These are phyloP conservation scores for Citrus glauca DNA, from an alignment of 345 rosid species.

Conservation along the genomic window DNA sequence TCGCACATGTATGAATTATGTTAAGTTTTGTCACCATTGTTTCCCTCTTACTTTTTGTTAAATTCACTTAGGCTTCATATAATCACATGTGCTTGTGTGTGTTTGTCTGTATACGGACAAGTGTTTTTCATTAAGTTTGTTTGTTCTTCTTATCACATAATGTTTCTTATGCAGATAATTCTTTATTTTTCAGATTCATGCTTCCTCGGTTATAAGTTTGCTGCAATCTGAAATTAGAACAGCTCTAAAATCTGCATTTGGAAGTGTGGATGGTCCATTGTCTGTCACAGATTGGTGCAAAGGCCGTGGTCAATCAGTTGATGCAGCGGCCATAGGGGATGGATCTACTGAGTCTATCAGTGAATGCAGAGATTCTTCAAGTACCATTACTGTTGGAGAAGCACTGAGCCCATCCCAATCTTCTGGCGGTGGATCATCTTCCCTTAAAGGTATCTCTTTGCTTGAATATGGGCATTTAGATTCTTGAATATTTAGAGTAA, in stretches of 20 bases:
- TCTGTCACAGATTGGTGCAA: slow-evolving; percentile 93
- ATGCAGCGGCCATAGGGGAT: slow-evolving; percentile 51
- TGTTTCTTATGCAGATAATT: slow-evolving; percentile 4
- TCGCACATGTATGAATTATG: no score
- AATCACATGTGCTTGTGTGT: neutral
- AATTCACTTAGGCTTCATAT: neutral
- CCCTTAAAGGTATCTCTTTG: slow-evolving; percentile 42
- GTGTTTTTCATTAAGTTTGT: neutral
- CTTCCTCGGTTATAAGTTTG: slow-evolving; percentile 75
- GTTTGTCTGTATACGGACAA: neutral
- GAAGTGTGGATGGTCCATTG: slow-evolving; percentile 83
- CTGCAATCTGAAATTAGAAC: slow-evolving; percentile 86
- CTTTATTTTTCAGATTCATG: slow-evolving; percentile 59
- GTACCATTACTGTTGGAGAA: slow-evolving; percentile 47
- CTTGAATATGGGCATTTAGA: neutral
- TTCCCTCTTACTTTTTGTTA: neutral
- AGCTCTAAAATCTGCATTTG: slow-evolving; percentile 87
- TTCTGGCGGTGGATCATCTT: slow-evolving; percentile 52
- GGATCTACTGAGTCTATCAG: slow-evolving; percentile 80
- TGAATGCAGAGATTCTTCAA: slow-evolving; percentile 69
- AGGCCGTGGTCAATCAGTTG: slow-evolving; percentile 68
- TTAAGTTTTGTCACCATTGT: no score
- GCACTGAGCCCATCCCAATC: slow-evolving; percentile 57
- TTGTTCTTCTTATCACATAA: neutral
- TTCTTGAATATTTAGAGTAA: slow-evolving; percentile 2